A percentile compares a stretch with the other conserved stretches of the same genome.
Evolutionary conservation across 2,329 filamentous ascomycete genomes (phyloP).

Genomic region (Xylaria sp.): DNA sequence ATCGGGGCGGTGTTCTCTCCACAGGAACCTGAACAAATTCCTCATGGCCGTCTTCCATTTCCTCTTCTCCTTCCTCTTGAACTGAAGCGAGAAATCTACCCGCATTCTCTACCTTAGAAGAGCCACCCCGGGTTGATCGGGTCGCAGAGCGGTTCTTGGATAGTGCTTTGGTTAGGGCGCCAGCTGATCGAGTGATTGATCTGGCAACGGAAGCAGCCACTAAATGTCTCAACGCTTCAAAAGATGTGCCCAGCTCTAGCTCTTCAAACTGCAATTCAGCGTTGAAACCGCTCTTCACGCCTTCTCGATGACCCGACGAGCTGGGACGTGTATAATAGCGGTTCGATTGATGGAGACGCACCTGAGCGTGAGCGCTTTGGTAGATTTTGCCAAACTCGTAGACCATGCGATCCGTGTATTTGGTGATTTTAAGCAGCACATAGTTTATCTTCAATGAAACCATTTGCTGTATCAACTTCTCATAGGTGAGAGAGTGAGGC

Average conservation of each 20-base stretch:
- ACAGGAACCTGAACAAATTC: neutral
- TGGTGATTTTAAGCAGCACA: neutral
- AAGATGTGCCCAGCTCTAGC: neutral
- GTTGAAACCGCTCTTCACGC: neutral
- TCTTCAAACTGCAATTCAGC: neutral
- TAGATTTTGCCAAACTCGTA: neutral
- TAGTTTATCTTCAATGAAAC: neutral
- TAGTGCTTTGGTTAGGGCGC: neutral
- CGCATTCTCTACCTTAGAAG: neutral
- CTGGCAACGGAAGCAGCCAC: neutral
- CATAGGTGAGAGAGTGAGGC: neutral
- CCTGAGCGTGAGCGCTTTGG: neutral
- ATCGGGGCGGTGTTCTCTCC: neutral
- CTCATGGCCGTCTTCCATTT: too few species aligned
- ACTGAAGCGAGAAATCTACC: neutral
- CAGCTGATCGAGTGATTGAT: neutral
- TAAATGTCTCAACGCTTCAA: neutral
- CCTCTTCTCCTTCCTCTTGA: neutral
- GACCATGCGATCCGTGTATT: neutral
- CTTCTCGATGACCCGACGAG: neutral
- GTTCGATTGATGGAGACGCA: neutral
- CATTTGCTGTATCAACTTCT: neutral
- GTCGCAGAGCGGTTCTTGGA: too few species aligned
- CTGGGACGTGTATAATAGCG: neutral
- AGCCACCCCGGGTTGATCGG: too few species aligned